These are phyloP conservation scores for Stellera chamaejasme DNA, from an alignment of 345 rosid genomes.

Conservation along the genomic window DNA sequence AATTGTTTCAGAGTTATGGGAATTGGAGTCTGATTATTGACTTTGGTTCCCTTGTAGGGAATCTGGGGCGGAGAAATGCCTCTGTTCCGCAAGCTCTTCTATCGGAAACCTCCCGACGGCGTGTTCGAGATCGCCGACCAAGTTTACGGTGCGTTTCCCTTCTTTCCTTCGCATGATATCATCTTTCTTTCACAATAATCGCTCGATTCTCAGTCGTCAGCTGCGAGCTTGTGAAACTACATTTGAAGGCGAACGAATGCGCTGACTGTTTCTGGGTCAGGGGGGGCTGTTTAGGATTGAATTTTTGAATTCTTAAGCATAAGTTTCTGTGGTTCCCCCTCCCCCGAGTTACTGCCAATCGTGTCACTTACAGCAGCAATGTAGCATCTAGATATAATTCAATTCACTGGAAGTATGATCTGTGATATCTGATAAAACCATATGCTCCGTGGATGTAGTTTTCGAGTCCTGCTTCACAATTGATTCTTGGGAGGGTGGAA, in stretches of 20 bases:
- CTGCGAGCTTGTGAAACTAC: no score
- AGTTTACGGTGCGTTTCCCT: constrained; percentile 54
- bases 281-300: no score
- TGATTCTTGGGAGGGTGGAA: constrained; percentile 54
- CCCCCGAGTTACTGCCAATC: neutral
- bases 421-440: constrained; percentile 10
- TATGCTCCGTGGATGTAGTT: constrained; percentile 32
- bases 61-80: constrained; percentile 40
- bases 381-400: neutral
- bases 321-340: neutral
- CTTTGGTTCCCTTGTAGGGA: neutral
- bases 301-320: no score
- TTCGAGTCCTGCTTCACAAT: constrained; percentile 85
- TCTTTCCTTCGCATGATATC: neutral
- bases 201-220: no score
- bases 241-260: no score
- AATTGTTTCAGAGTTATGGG: neutral
- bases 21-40: constrained; percentile 1
- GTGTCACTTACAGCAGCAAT: neutral
- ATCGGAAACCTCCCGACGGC: constrained; percentile 87
- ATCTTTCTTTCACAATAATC: no score
- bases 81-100: constrained; percentile 74
- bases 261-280: no score
- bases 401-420: neutral
- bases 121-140: constrained; percentile 87